Evolutionary conservation across 768 basidiomycete genomes (phyloP).

Genomic region (Candolleomyces eurysporus): DNA sequence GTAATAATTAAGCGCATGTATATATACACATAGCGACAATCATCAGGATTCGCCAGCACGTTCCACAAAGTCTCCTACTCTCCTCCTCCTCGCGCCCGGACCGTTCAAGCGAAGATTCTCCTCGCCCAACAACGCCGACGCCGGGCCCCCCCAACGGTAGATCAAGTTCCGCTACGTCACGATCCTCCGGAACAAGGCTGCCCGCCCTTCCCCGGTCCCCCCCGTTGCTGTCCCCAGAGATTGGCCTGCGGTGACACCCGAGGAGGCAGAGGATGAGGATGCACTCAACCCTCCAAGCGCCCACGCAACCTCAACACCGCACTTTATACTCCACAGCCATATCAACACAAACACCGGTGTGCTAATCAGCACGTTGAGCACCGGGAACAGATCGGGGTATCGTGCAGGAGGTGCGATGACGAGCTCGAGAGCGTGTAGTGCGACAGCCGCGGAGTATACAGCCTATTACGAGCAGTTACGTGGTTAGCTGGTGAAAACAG

Average conservation of each 20-base stretch:
- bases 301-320: constrained; percentile 79
- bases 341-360: constrained; percentile 75
- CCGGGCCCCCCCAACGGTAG: no score
- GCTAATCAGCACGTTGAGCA: constrained; percentile 80
- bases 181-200: no score
- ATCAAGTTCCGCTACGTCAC: no score
- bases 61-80: neutral
- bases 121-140: no score
- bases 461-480: constrained; percentile 28
- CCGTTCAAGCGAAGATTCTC: no score
- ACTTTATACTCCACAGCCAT: constrained; percentile 91
- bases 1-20: no score
- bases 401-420: constrained; percentile 62
- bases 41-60: no score
- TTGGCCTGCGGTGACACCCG: neutral
- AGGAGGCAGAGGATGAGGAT: neutral
- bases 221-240: no score
- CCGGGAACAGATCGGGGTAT: constrained; percentile 83
- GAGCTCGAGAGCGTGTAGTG: constrained; percentile 65
- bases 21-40: no score
- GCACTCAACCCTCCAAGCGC: constrained; percentile 57
- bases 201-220: no score
- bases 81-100: neutral
- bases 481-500: neutral
- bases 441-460: constrained; percentile 52